Evolutionary conservation across 2,329 filamentous ascomycete genomes (phyloP), one percentile per base, ranked within the genome.

Genomic region (Neofusicoccum laricinum): DNA sequence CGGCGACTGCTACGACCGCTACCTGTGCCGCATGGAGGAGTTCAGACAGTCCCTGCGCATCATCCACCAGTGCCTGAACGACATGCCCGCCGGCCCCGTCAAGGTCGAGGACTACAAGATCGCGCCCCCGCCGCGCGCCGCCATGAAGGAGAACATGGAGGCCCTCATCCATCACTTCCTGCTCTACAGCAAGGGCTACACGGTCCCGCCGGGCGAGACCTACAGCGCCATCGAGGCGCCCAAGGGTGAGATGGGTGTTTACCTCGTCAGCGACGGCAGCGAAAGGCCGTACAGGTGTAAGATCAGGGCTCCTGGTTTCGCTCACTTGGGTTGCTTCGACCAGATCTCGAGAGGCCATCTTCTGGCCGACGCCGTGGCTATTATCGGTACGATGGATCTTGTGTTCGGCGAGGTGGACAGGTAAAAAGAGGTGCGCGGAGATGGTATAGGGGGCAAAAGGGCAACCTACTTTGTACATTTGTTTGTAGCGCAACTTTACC

Each of bases 91-190:
- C 55, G 95, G 95, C 32, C 95, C 95, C 61, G 87, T 98, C 76
- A 91, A 94, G 71, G 92, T 97, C 46, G 95, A 99, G 81, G 95
- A 99, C 81, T 99, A 98, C 88, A 99, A 99, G 87, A 87, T 99
- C 74, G 90, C 92, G 2, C 95, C 95, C 21, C 95, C 95, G 67
- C 96, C 95, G n/a, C 89, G 95, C 75, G 85, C 92, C 49, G 95
- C 95, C 74, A 99, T 99, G 95, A 99, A 99, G 87, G 95, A 99
- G 87, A 99, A 99, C 84, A 99, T 99, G 96, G 95, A 99, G 83
- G 93, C 95, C 43, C 87, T 99, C 48, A 99, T 99, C 77, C 95
- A 99, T 83, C 95, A 99, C 84, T 99, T 99, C 86, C 82, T 99
- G 69, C 88, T 99, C 62, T 99, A 94, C 84, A 98, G 93, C 79